These are phyloP conservation scores for Solanum arcanum DNA, from an alignment of 257 asterid genomes.

Conservation along the genomic window DNA sequence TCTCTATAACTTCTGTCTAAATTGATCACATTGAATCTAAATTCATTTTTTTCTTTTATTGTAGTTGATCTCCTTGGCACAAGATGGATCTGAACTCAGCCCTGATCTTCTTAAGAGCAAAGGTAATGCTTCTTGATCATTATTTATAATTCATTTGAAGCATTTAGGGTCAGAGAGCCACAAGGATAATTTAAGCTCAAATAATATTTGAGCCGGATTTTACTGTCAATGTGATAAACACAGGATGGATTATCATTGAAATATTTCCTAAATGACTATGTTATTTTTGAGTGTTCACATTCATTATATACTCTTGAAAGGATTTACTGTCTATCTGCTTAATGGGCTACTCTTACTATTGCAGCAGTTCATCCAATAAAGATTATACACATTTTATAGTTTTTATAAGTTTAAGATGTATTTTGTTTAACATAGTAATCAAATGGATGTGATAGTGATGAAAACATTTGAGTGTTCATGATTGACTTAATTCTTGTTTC, in stretches of 20 bases:
- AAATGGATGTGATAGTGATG: background rate
- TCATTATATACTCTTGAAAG: background rate
- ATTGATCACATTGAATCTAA: background rate
- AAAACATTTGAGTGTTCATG: background rate
- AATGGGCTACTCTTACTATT: background rate
- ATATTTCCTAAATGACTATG: background rate
- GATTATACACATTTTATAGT: background rate
- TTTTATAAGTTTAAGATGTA: background rate
- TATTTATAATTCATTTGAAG: conserved; percentile 12
- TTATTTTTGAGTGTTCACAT: background rate
- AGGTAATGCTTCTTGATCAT: conserved; percentile 27
- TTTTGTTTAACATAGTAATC: background rate
- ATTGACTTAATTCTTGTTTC: background rate
- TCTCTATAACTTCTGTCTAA: background rate
- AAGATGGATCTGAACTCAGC: conserved; percentile 59
- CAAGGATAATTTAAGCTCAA: background rate
- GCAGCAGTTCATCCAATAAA: background rate
- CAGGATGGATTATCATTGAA: background rate
- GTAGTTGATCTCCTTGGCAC: conserved; percentile 77
- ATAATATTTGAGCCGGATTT: background rate
- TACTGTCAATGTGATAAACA: background rate
- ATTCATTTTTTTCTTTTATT: background rate
- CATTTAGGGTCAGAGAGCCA: background rate
- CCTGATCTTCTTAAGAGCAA: conserved; percentile 39
- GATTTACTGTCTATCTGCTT: background rate